Conservation (phyloP, 225 moss, liverwort and hornwort genomes). For the Polytrichum commune region DNA sequence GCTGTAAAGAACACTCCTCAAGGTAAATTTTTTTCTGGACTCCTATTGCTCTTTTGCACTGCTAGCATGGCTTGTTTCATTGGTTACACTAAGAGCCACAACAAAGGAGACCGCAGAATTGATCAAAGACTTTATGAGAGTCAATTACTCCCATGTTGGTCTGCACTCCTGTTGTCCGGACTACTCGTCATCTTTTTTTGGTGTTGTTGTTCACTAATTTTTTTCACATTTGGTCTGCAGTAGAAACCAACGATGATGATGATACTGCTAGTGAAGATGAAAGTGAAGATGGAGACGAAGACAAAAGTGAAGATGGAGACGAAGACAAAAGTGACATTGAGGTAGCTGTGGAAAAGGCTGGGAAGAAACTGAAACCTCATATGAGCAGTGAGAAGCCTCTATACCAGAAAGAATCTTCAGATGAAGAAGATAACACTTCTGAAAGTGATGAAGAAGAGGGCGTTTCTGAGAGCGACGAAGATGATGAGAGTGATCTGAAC, state of each 20-base stretch:
- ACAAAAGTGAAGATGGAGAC: slow-evolving; percentile 26
- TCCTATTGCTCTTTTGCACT: background rate
- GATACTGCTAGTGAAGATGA: slow-evolving; percentile 73
- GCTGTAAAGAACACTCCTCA: slow-evolving; percentile 39
- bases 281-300: no score
- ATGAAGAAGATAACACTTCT: background rate
- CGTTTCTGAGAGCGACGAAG: slow-evolving; percentile 6
- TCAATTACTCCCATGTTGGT: no score
- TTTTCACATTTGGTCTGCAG: no score
- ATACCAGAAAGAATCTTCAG: background rate
- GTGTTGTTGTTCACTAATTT: no score
- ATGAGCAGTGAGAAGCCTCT: background rate
- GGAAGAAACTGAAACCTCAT: slow-evolving; percentile 28
- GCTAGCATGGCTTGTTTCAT: no score
- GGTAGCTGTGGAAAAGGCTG: slow-evolving; percentile 8
- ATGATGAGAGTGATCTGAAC: slow-evolving; percentile 18
- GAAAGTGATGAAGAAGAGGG: slow-evolving; percentile 14
- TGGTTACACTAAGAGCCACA: no score
- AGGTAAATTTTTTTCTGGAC: slow-evolving; percentile 24
- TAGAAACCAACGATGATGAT: background rate
- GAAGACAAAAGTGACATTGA: slow-evolving; percentile 27
- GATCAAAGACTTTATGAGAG: no score
- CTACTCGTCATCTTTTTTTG: no score
- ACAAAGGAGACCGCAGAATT: no score
- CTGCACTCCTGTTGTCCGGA: no score